Conservation (phyloP, 1,284 basidiomycete genomes). For the Golubevia sp. region DNA sequence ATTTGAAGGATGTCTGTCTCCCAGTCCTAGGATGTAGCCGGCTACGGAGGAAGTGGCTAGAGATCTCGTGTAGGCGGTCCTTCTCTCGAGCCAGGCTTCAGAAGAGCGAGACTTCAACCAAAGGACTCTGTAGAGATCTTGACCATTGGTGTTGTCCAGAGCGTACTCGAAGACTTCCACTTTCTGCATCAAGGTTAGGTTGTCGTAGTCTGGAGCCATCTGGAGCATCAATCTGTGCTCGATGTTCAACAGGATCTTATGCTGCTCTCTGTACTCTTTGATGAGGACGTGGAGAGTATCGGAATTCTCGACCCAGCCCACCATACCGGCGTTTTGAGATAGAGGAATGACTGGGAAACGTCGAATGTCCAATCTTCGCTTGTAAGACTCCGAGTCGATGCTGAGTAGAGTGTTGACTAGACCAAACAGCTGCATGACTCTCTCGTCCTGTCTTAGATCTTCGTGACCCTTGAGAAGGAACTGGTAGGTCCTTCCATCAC, state of each 20-base stretch:
- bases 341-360: conserved; percentile 91
- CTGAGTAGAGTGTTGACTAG: conserved; percentile 93
- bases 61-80: conserved; percentile 94
- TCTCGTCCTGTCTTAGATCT: conserved; percentile 96
- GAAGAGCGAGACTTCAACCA: conserved; percentile 96
- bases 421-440: conserved; percentile 98
- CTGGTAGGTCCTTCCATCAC: conserved; percentile 91
- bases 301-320: conserved; percentile 95
- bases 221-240: conserved; percentile 97
- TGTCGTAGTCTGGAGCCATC: conserved; percentile 99
- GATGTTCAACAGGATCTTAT: conserved; percentile 93
- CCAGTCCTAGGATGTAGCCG: conserved; percentile 87
- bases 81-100: conserved; percentile 95
- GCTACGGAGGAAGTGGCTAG: conserved; percentile 68
- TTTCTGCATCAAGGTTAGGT: conserved; percentile 90
- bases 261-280: conserved; percentile 67
- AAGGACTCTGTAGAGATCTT: conserved; percentile 96
- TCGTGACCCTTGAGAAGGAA: conserved; percentile 97
- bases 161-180: conserved; percentile 99
- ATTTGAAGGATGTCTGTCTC: conserved; percentile 98
- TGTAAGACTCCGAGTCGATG: conserved; percentile 92
- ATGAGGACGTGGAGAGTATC: conserved; percentile 98
- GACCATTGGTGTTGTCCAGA: conserved; percentile 96
- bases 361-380: conserved; percentile 92
- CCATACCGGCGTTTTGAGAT: conserved; percentile 90